These are phyloP conservation scores for Limnanthes douglasii DNA, from an alignment of 345 rosid species.

Conservation along the genomic window DNA sequence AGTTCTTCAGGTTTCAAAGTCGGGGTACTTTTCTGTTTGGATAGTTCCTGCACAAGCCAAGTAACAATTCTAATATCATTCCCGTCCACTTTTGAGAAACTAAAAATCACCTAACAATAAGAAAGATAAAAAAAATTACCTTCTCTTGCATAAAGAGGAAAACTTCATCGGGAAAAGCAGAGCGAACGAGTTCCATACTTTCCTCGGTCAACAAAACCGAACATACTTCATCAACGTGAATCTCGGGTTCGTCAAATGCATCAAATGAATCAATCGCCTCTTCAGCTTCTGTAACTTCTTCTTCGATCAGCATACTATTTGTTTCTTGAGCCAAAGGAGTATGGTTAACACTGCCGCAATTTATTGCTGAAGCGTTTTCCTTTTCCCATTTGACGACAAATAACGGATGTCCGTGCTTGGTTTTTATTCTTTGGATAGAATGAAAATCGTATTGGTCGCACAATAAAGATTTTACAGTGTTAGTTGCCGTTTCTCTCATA, in stretches of 20 bases:
- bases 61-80: not conserved
- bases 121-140: constrained; percentile 21
- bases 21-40: constrained; percentile 25
- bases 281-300: constrained; percentile 26
- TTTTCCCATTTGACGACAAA: constrained; percentile 76
- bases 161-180: constrained; percentile 64
- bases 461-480: constrained; percentile 26
- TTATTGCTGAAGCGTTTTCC: constrained; percentile 14
- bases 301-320: constrained; percentile 14
- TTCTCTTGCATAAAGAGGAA: constrained; percentile 43
- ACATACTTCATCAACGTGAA: constrained; percentile 33
- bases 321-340: constrained; percentile 21
- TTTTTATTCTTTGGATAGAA: constrained; percentile 57
- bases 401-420: constrained; percentile 42
- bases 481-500: constrained; percentile 44
- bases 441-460: constrained; percentile 56
- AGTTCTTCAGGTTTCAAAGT: constrained; percentile 16
- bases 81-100: too few species aligned
- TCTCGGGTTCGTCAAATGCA: constrained; percentile 26
- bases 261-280: constrained; percentile 32
- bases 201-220: constrained; percentile 65
- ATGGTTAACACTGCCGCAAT: constrained; percentile 7
- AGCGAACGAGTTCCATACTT: constrained; percentile 39
- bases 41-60: constrained; percentile 28
- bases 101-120: too few species aligned